These are phyloP conservation scores for Pontederia paniculata DNA, from an alignment of 176 grass and related monocot species.

Conservation along the genomic window DNA sequence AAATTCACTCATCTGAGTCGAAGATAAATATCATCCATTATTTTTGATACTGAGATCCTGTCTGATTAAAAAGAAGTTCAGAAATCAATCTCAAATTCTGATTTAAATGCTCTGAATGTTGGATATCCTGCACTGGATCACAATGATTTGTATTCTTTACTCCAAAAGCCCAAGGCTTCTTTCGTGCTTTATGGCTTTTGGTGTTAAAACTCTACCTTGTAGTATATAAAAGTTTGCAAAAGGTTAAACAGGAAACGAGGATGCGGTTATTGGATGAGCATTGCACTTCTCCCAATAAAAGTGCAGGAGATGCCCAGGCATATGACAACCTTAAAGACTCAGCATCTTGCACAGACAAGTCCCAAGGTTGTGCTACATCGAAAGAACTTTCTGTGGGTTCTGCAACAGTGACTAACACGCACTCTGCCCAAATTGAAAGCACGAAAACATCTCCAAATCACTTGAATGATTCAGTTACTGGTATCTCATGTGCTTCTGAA, in stretches of 20 bases:
- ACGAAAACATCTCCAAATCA: conserved; percentile 41
- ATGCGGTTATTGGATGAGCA: conserved; percentile 25
- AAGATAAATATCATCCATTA: too few species aligned
- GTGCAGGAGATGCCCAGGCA: conserved; percentile 12
- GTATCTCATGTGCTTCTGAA: conserved; percentile 40
- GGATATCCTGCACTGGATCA: too few species aligned
- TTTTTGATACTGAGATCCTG: too few species aligned
- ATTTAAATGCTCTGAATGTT: too few species aligned
- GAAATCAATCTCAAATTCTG: too few species aligned
- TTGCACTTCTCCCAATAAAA: conserved; percentile 25
- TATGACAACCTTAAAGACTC: conserved; percentile 20
- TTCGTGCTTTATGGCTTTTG: background rate
- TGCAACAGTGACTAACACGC: conserved; percentile 39
- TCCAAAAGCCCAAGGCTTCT: background rate
- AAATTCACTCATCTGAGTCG: too few species aligned
- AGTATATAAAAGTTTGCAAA: conserved; percentile 25
- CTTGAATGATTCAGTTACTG: conserved; percentile 25
- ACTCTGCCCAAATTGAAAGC: conserved; percentile 52
- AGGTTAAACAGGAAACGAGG: conserved; percentile 45
- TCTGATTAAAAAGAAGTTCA: too few species aligned
- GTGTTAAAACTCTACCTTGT: conserved; percentile 16
- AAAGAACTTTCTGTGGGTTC: conserved; percentile 40
- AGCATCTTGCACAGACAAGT: conserved; percentile 19
- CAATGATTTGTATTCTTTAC: background rate
- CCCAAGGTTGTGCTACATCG: conserved; percentile 42